A percentile compares a stretch with the other conserved stretches of the same genome.
These are phyloP conservation scores for Boletellus ananas DNA, from an alignment of 768 basidiomycete genomes.

Conservation along the genomic window DNA sequence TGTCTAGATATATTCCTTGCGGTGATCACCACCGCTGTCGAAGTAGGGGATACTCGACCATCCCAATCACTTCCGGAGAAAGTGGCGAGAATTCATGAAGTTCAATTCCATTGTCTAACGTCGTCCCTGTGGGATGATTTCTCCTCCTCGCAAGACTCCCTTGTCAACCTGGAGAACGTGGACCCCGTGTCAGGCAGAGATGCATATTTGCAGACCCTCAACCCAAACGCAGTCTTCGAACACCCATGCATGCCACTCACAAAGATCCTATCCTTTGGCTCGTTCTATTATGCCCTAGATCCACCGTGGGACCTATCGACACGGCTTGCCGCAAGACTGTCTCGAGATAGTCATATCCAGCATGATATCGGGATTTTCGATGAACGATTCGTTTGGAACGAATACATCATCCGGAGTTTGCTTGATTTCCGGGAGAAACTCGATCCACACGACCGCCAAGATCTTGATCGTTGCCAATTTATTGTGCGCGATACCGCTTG, in stretches of 20 bases:
- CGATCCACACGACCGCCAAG: slow-evolving; percentile 60
- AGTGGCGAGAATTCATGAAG: slow-evolving; percentile 81
- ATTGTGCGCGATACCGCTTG: slow-evolving; percentile 64
- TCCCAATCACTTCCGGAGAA: slow-evolving; percentile 55
- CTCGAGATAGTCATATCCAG: slow-evolving; percentile 41
- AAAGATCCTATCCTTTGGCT: slow-evolving; percentile 87
- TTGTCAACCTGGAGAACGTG: slow-evolving; percentile 51
- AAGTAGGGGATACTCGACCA: slow-evolving; percentile 68
- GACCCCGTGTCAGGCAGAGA: slow-evolving; percentile 45
- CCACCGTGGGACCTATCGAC: slow-evolving; percentile 89
- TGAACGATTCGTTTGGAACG: slow-evolving; percentile 93
- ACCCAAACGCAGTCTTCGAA: slow-evolving; percentile 58
- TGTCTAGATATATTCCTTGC: slow-evolving; percentile 78
- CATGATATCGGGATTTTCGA: slow-evolving; percentile 65
- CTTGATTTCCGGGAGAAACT: slow-evolving; percentile 85
- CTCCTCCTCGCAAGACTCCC: slow-evolving; percentile 47
- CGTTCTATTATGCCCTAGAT: slow-evolving; percentile 88
- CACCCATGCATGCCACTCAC: slow-evolving; percentile 88
- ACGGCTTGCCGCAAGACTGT: slow-evolving; percentile 66
- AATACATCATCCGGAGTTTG: slow-evolving; percentile 80
- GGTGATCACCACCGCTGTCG: slow-evolving; percentile 70
- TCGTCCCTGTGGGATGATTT: slow-evolving; percentile 83
- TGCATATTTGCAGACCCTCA: slow-evolving; percentile 40
- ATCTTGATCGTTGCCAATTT: slow-evolving; percentile 82
- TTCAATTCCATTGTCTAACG: slow-evolving; percentile 84